phyloP scores from a whole-genome alignment of 768 basidiomycete species.

The Amanita polypyramis region DNA sequence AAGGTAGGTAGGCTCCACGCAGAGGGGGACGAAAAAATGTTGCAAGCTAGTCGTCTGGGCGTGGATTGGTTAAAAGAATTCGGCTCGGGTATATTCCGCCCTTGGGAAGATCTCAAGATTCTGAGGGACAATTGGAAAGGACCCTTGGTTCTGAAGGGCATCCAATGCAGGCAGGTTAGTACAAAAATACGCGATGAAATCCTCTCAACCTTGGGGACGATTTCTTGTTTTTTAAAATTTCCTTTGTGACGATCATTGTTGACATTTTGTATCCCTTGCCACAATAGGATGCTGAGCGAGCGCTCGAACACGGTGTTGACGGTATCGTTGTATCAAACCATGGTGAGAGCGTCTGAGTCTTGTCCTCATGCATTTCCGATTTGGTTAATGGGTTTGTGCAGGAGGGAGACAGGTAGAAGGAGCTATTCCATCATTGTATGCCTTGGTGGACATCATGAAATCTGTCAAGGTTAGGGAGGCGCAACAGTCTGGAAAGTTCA shows the following conservation, averaged over 20 bases:
- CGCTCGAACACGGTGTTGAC: slow-evolving; percentile 51
- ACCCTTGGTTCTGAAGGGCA: slow-evolving; percentile 68
- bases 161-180: slow-evolving; percentile 51
- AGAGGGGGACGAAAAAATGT: slow-evolving; percentile 38
- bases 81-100: slow-evolving; percentile 50
- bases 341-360: slow-evolving; percentile 37
- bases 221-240: neutral
- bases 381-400: slow-evolving; percentile 14
- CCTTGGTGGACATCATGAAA: slow-evolving; percentile 57
- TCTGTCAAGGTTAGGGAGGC: slow-evolving; percentile 49
- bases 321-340: slow-evolving; percentile 80
- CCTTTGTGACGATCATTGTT: neutral
- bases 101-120: slow-evolving; percentile 65
- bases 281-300: slow-evolving; percentile 68
- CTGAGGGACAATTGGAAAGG: slow-evolving; percentile 70
- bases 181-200: neutral
- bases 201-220: neutral
- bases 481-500: slow-evolving; percentile 49
- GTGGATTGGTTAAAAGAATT: slow-evolving; percentile 51
- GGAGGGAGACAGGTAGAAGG: slow-evolving; percentile 75
- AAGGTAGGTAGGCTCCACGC: slow-evolving; percentile 29
- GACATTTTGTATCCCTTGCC: no score
- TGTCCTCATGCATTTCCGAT: neutral
- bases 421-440: slow-evolving; percentile 61
- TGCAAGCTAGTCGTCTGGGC: slow-evolving; percentile 39